Conservation (phyloP, 2,329 filamentous ascomycete species). For the Ustilaginoidea virens region DNA sequence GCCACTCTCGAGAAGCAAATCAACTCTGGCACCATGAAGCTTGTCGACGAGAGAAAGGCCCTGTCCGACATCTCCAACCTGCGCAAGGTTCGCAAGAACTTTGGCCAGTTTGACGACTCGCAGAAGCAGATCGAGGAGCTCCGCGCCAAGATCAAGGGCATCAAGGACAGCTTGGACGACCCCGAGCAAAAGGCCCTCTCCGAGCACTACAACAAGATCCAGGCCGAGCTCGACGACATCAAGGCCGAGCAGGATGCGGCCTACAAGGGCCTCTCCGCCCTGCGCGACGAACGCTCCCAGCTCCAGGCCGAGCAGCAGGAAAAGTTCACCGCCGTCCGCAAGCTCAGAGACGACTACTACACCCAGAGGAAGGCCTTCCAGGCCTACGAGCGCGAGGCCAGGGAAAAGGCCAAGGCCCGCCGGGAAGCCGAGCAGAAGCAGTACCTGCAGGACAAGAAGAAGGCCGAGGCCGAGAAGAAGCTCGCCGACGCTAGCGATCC, state of each 20-base stretch:
- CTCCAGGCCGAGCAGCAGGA: conserved; percentile 75
- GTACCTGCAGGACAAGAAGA: conserved; percentile 55
- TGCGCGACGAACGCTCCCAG: conserved; percentile 75
- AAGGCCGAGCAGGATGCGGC: conserved; percentile 85
- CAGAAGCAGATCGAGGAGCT: conserved; percentile 84
- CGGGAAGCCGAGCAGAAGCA: conserved; percentile 68
- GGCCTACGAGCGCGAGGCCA: conserved; percentile 71
- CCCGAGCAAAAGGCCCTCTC: conserved; percentile 79
- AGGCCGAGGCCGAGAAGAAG: conserved; percentile 59
- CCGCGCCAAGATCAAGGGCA: conserved; percentile 73
- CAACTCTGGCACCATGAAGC: conserved; percentile 77
- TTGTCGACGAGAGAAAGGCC: conserved; percentile 95
- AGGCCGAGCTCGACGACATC: conserved; percentile 76
- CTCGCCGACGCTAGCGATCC: conserved; percentile 71
- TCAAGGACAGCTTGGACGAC: conserved; percentile 81
- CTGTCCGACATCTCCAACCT: conserved; percentile 68
- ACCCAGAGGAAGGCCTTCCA: conserved; percentile 65
- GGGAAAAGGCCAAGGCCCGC: conserved; percentile 61
- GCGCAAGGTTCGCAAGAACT: conserved; percentile 82
- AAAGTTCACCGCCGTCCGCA: conserved; percentile 68
- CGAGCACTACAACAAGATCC: conserved; percentile 72
- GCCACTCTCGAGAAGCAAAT: conserved; percentile 69
- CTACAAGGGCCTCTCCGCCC: conserved; percentile 71
- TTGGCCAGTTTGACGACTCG: conserved; percentile 65
- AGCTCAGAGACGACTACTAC: conserved; percentile 83